phyloP scores from a whole-genome alignment of 2,329 filamentous ascomycete genomes.

The Thelonectria olida region DNA sequence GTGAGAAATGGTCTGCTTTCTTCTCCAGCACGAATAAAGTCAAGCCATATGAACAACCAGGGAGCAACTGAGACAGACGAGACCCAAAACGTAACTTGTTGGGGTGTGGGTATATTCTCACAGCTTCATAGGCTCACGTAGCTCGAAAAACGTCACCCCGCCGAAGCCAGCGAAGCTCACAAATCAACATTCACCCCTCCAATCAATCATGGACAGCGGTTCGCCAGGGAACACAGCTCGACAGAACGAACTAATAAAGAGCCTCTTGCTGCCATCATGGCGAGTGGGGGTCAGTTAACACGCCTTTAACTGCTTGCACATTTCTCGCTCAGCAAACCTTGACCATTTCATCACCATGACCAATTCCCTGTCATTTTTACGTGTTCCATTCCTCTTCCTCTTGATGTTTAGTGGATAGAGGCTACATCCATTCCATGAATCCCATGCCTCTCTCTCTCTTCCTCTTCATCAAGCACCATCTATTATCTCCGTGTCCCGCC shows the following conservation, averaged over 20 bases:
- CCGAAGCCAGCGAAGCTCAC: constrained; percentile 1
- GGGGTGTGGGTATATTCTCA: background rate
- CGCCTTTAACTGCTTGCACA: no score
- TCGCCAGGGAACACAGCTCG: no score
- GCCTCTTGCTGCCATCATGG: background rate
- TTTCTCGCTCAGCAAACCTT: constrained; percentile 14
- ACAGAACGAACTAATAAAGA: background rate
- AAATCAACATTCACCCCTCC: background rate
- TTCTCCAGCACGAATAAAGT: background rate
- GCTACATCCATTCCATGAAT: no score
- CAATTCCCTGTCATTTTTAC: constrained; percentile 4
- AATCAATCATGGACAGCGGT: background rate
- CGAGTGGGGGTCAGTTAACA: background rate
- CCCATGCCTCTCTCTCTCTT: no score
- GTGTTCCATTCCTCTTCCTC: background rate
- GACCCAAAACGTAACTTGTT: constrained; percentile 1
- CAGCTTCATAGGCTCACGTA: background rate
- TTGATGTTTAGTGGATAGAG: background rate
- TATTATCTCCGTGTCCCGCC: background rate
- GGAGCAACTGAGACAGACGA: background rate
- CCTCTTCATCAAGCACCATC: no score
- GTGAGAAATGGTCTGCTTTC: background rate
- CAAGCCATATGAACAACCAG: no score
- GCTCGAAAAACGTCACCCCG: background rate
- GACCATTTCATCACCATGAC: constrained; percentile 11